These are phyloP conservation scores for Cercophora samala DNA, from an alignment of 495 filamentous ascomycete species.

Conservation along the genomic window DNA sequence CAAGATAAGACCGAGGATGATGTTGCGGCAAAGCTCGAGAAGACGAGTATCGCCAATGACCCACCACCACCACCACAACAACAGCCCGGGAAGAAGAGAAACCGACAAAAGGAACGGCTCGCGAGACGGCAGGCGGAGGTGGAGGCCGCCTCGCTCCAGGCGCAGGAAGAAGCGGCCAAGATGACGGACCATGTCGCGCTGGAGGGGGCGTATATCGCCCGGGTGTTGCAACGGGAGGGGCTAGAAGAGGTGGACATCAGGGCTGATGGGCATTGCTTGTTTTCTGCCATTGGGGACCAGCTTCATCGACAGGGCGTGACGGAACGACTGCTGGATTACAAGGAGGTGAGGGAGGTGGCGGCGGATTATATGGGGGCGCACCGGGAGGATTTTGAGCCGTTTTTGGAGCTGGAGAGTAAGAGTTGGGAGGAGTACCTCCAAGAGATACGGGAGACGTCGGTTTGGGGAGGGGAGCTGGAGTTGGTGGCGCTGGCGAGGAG, in stretches of 20 bases:
- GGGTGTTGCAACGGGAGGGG: slow-evolving; percentile 55
- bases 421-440: slow-evolving; percentile 66
- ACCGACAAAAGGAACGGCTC: slow-evolving; percentile 85
- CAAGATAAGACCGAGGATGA: neutral
- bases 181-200: slow-evolving; percentile 70
- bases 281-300: slow-evolving; percentile 86
- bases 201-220: slow-evolving; percentile 68
- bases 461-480: slow-evolving; percentile 96
- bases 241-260: slow-evolving; percentile 75
- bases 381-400: slow-evolving; percentile 53
- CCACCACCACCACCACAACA: slow-evolving; percentile 24
- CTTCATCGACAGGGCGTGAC: slow-evolving; percentile 48
- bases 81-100: slow-evolving; percentile 62
- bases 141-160: slow-evolving; percentile 63
- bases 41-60: slow-evolving; percentile 23
- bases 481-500: slow-evolving; percentile 77
- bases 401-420: slow-evolving; percentile 64
- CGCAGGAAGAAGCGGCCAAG: slow-evolving; percentile 68
- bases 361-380: slow-evolving; percentile 55
- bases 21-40: slow-evolving; percentile 21
- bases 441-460: slow-evolving; percentile 82
- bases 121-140: slow-evolving; percentile 84
- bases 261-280: slow-evolving; percentile 95
- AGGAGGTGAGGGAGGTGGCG: slow-evolving; percentile 51
- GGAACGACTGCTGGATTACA: slow-evolving; percentile 41